Evolutionary conservation across 2,329 filamentous ascomycete genomes (phyloP), one percentile per base, ranked within the genome.

Genomic region (Gremmenia infestans): DNA sequence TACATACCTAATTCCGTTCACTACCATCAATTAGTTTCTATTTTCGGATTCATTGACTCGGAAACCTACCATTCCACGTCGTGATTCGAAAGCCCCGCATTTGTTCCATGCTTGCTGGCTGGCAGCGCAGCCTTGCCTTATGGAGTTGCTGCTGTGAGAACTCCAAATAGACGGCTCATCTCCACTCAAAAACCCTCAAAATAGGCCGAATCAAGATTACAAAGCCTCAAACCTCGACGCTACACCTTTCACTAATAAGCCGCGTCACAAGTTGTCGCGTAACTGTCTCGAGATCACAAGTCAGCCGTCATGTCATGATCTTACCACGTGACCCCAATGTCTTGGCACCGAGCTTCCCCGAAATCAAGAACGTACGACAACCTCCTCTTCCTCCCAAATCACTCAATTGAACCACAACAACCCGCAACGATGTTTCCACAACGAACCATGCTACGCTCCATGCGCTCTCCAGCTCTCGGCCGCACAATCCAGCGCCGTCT

Each of bases 31-130:
- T 68, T 54, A 65, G 63, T 50, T 39, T 52, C 17, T 35, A 19
- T 2, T 32, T 5, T n/a, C 19, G 5, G 45, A 2, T 32, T 5
- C 15, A 19, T 14, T 43, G 2, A 23, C 19, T 11, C 12, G 12
- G 5, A 32, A 39, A 46, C 80, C 69, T 72, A 89, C 88, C 89
- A 74, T 93, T 93, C 89, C 89, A 93, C 14, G 88, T 89, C 3
- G 89, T 94, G 65, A 96, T 90, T 59, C 91, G 85, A 61, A 95
- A 76, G 15, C 79, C 81, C 88, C 91, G 91, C 50, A 49, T 58
- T 52, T 55, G 39, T 45, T 55, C 59, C 57, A 59, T 60, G 3
- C 15, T 54, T 60, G 3, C 15, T 54, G n/a, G 19, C 15, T 19
- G 19, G 8, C 7, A 45, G 19, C 11, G 8, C 7, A 45, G 19